Percentiles rank a stretch among this genome's conserved stretches.
phyloP scores from a whole-genome alignment of 306 rosid genomes.

The Luffa acutangula region DNA sequence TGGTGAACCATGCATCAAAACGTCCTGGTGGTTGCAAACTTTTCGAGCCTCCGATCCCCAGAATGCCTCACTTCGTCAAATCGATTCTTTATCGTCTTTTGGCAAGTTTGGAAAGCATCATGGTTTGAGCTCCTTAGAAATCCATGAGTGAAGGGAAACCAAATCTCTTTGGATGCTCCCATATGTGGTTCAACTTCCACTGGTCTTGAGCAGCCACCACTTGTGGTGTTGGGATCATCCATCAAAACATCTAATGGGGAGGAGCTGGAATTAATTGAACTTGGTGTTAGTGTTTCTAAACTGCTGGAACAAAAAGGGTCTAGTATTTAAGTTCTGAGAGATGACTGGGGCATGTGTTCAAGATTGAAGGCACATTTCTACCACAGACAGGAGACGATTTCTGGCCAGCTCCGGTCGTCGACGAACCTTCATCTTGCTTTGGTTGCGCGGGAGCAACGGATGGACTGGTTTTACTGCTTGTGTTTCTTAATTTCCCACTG shows the following conservation, averaged over 20 bases:
- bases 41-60: not conserved
- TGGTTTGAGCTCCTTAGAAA: not conserved
- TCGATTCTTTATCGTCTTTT: not conserved
- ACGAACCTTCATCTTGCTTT: constrained; percentile 29
- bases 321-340: constrained; percentile 44
- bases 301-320: constrained; percentile 5
- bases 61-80: not conserved
- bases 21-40: not conserved
- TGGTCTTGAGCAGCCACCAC: not conserved
- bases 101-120: not conserved
- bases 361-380: constrained; percentile 44
- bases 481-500: constrained; percentile 10
- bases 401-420: constrained; percentile 20
- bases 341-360: constrained; percentile 34
- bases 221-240: not conserved
- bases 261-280: not conserved
- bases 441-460: constrained; percentile 21
- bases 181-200: not conserved
- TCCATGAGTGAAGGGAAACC: not conserved
- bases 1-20: not conserved
- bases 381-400: constrained; percentile 44
- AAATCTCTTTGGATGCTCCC: not conserved
- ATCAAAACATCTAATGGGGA: not conserved
- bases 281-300: constrained; percentile 6
- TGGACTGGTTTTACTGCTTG: constrained; percentile 11